Percentiles rank a stretch among this genome's conserved stretches.
phyloP scores from a whole-genome alignment of 106 monocot species.

The Allium fistulosum region DNA sequence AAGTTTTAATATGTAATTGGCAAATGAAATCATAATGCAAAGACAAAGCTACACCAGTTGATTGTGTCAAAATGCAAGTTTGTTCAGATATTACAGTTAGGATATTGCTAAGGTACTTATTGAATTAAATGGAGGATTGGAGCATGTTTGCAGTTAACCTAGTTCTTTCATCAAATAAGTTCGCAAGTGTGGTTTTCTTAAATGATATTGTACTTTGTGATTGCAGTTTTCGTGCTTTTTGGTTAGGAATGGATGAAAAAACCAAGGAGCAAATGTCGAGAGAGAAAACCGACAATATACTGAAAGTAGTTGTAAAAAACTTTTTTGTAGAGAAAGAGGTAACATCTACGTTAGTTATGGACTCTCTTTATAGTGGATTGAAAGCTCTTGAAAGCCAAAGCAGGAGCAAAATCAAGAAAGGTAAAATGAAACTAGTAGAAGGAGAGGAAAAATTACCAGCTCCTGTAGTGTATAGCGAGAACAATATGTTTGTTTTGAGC shows the following conservation, averaged over 20 bases:
- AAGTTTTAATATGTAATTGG: too few relatives aligned
- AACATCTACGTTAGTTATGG: conserved; percentile 97
- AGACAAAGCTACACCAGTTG: too few relatives aligned
- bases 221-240: conserved; percentile 83
- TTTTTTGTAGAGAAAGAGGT: conserved; percentile 98
- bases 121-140: too few relatives aligned
- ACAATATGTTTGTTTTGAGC: conserved; percentile 72
- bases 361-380: conserved; percentile 87
- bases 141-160: background rate
- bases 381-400: conserved; percentile 76
- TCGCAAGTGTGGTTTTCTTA: background rate
- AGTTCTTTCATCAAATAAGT: conserved; percentile 7
- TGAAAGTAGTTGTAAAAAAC: conserved; percentile 79
- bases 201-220: background rate
- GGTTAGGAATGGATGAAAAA: conserved; percentile 58
- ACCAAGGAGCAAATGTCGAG: conserved; percentile 50
- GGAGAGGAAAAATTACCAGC: conserved; percentile 35
- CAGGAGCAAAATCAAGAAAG: conserved; percentile 37
- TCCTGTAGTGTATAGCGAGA: conserved; percentile 63
- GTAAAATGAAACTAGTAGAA: conserved; percentile 24
- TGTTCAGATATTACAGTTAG: too few relatives aligned
- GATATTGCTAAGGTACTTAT: too few relatives aligned
- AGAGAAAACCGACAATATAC: conserved; percentile 61
- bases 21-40: too few relatives aligned
- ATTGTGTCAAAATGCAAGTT: too few relatives aligned